Evolutionary conservation across 495 filamentous ascomycete genomes (phyloP).

Genomic region (Hyphodiscus hymeniophilus): DNA sequence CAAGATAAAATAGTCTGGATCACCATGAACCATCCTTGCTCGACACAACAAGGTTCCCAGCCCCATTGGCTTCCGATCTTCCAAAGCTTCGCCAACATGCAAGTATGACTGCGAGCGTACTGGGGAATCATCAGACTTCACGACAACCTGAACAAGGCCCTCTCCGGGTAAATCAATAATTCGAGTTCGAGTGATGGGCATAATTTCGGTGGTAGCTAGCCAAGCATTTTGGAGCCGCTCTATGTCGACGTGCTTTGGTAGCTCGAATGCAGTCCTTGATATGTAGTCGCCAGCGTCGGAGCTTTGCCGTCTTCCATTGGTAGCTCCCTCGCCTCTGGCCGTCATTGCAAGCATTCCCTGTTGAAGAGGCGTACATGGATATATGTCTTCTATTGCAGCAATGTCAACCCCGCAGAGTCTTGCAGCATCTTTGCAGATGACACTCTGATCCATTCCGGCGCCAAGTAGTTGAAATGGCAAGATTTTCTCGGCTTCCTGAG

Average conservation of each 20-base stretch:
- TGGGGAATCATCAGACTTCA: no score
- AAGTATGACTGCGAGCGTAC: no score
- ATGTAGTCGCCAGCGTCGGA: conserved; percentile 50
- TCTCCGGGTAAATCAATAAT: conserved; percentile 26
- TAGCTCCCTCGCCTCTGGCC: no score
- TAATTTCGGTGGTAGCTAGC: conserved; percentile 37
- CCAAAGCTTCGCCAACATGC: not conserved
- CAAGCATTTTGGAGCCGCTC: conserved; percentile 45
- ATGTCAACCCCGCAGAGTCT: not conserved
- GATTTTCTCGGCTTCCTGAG: no score
- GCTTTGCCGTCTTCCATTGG: no score
- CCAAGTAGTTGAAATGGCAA: conserved; percentile 31
- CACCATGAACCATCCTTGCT: conserved; percentile 37
- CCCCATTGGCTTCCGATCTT: conserved; percentile 52
- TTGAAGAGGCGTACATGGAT: conserved; percentile 66
- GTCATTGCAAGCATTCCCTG: conserved; percentile 60
- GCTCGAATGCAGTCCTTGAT: conserved; percentile 36
- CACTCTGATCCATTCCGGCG: conserved; percentile 4
- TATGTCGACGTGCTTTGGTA: conserved; percentile 37
- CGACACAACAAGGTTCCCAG: conserved; percentile 44
- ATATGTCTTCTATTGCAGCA: conserved; percentile 50
- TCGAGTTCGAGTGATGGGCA: conserved; percentile 47
- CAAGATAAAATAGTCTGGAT: conserved; percentile 36
- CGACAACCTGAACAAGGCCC: no score
- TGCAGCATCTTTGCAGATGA: not conserved